A percentile compares a stretch with the other conserved stretches of the same genome.
These are phyloP conservation scores for Arthrinium phaeospermum DNA, from an alignment of 2,329 filamentous ascomycete genomes.

Conservation along the genomic window DNA sequence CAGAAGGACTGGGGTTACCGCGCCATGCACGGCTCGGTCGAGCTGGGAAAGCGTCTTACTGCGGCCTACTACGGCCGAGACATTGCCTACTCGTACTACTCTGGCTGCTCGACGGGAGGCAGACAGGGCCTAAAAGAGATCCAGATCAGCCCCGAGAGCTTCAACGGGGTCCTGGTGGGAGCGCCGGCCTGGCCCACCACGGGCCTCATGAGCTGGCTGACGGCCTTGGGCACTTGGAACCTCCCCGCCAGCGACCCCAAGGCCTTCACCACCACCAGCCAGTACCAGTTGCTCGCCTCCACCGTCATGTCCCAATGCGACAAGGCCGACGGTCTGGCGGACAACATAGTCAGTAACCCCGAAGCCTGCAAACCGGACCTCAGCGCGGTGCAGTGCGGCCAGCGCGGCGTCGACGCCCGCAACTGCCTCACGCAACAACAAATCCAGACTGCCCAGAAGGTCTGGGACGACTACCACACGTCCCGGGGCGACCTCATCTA, in stretches of 20 bases:
- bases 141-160: constrained; percentile 58
- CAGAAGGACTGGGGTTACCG: constrained; percentile 46
- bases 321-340: constrained; percentile 51
- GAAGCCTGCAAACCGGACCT: constrained; percentile 51
- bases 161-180: constrained; percentile 62
- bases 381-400: constrained; percentile 45
- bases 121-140: constrained; percentile 61
- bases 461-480: constrained; percentile 36
- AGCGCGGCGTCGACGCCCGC: constrained; percentile 30
- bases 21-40: constrained; percentile 53
- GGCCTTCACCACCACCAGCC: constrained; percentile 51
- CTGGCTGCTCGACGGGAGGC: constrained; percentile 65
- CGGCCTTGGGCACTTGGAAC: constrained; percentile 53
- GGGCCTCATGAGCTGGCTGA: constrained; percentile 50
- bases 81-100: constrained; percentile 56
- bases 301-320: constrained; percentile 59
- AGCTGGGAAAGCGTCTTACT: constrained; percentile 52
- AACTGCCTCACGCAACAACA: constrained; percentile 51
- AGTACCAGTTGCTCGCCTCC: constrained; percentile 43
- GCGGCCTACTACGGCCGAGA: constrained; percentile 51
- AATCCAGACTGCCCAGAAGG: constrained; percentile 41
- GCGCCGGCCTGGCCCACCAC: constrained; percentile 56
- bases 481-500: constrained; percentile 44
- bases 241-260: constrained; percentile 49
- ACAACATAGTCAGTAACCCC: constrained; percentile 56